phyloP scores from a whole-genome alignment of 306 rosid genomes.

The Mimosa pudica region DNA sequence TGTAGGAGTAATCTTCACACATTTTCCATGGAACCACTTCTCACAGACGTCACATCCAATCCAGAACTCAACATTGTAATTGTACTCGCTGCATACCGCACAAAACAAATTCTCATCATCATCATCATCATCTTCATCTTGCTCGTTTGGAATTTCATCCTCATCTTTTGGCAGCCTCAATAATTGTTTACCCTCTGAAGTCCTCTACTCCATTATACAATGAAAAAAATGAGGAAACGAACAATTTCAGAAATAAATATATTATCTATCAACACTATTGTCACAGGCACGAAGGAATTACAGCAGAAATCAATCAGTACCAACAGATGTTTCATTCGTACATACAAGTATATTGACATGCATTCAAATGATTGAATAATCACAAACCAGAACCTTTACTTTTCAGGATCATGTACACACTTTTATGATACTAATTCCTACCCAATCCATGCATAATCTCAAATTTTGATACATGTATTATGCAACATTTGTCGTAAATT shows the following conservation, averaged over 20 bases:
- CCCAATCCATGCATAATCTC: conserved; percentile 3
- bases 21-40: conserved; percentile 93
- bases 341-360: background rate
- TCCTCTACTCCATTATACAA: conserved; percentile 50
- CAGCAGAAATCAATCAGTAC: background rate
- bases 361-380: background rate
- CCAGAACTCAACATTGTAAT: conserved; percentile 61
- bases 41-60: conserved; percentile 88
- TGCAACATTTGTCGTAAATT: conserved; percentile 2
- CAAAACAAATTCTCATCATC: conserved; percentile 64
- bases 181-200: conserved; percentile 49
- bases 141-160: conserved; percentile 61
- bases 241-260: conserved; percentile 12
- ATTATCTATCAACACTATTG: background rate
- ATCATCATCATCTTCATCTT: conserved; percentile 80
- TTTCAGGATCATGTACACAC: background rate
- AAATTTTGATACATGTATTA: conserved; percentile 14
- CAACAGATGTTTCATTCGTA: conserved; percentile 5
- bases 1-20: conserved; percentile 41
- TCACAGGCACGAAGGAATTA: background rate
- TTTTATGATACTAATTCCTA: background rate
- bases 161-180: conserved; percentile 58
- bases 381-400: background rate
- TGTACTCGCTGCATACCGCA: conserved; percentile 82
- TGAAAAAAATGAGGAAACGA: conserved; percentile 22